Base-by-base conservation (phyloP, 176 grass and related monocot genomes). In the Dendrocalamus sinicus region DNA sequence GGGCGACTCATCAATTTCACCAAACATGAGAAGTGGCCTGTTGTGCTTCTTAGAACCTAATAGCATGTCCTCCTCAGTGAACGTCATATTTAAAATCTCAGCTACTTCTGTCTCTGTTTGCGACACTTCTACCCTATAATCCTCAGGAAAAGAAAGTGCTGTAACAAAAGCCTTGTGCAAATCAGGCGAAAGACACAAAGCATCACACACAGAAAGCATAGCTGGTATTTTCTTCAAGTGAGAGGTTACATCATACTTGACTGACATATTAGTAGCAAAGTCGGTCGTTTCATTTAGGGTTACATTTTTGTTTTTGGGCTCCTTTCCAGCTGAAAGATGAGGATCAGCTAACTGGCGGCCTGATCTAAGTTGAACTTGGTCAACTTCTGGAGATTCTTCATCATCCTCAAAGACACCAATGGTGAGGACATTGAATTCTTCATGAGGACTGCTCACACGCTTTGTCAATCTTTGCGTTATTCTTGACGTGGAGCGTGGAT, bases 131-230 rank as follows among this genome's bases (percentile, higher is more conserved):
- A 50, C 77, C 4, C 77, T 32, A 51, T 67, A 80, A 67, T 67
- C 77, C 2, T 52, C 44, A 8, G 62, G 62, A 4, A 67, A 80
- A 2, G 61, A 60, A 1, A 72, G 39, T 12, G 39, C 4, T 1
- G 40, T 72, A 20, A 83, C 16, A 1, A 83, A 59, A 11, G 35
- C 35, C 35, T 37, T 37, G 35, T 4, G 35, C 35, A 37, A 4
- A 37, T 37, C 35, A 37, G 35, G 26, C 0, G 22, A 71, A 0
- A 81, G 11, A 71, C 50, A 81, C 32, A 81, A 6, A 24, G 66
- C 51, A 55, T 81, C 50, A 70, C 70, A 70, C 79, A 70, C 32
- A 13, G 13, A 81, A 43, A 81, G 32, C 65, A 81, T 81, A 2
- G 79, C 65, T 26, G 50, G 65, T 46, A 82, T 72, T 72, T 82